Conservation (phyloP, 2,329 filamentous ascomycete species). For the Monascus ruber region DNA sequence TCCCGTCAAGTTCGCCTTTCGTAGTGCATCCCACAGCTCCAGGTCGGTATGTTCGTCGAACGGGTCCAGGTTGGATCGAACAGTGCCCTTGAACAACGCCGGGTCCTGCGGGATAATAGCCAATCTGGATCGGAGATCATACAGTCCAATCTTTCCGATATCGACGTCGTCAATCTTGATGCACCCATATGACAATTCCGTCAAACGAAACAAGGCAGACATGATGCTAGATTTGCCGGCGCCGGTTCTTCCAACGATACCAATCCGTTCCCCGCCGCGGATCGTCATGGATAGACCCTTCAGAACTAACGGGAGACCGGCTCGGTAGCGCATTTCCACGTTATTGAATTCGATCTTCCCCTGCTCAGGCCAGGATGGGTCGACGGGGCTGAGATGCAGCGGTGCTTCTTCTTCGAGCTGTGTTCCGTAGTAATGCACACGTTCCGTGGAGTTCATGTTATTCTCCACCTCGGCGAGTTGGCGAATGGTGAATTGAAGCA, state of each 20-base stretch:
- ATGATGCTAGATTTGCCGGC: constrained; percentile 38
- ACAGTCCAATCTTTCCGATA: constrained; percentile 29
- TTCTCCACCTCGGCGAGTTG: constrained; percentile 94
- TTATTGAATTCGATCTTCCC: constrained; percentile 69
- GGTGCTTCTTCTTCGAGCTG: constrained; percentile 83
- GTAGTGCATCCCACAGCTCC: constrained; percentile 36
- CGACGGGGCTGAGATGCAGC: constrained; percentile 60
- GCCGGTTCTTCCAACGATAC: constrained; percentile 36
- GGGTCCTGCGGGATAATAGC: constrained; percentile 38
- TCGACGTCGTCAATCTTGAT: constrained; percentile 35
- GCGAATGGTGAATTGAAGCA: constrained; percentile 87
- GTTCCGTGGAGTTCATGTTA: constrained; percentile 93
- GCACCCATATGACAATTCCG: constrained; percentile 27
- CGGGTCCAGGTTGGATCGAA: constrained; percentile 35
- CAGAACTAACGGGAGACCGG: constrained; percentile 60
- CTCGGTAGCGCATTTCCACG: constrained; percentile 69
- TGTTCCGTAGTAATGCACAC: constrained; percentile 79
- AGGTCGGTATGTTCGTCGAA: constrained; percentile 36
- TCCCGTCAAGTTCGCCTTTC: constrained; percentile 36
- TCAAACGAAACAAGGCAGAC: constrained; percentile 34
- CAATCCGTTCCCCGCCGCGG: constrained; percentile 35
- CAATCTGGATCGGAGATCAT: constrained; percentile 31
- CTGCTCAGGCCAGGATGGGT: constrained; percentile 68
- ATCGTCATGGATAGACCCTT: constrained; percentile 47
- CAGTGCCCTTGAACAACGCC: constrained; percentile 33